A percentile compares a stretch with the other conserved stretches of the same genome.
phyloP scores from a whole-genome alignment of 2,329 filamentous ascomycete genomes.

The Neophaeococcomyces mojaviensis region DNA sequence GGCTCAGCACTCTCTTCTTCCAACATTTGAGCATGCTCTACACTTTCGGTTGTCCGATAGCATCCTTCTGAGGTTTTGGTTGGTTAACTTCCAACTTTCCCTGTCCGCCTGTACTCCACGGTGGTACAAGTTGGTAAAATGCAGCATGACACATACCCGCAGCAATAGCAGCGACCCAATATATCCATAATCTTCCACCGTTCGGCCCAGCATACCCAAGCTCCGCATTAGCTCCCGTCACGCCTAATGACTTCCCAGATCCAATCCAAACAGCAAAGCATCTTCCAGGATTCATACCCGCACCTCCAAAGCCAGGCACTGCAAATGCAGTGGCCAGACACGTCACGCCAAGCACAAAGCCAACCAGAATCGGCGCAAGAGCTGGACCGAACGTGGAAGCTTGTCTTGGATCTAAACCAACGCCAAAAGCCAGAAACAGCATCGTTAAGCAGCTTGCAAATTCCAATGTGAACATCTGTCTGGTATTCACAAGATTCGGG shows the following conservation, averaged over 20 bases:
- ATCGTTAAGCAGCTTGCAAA: constrained; percentile 40
- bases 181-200: constrained; percentile 30
- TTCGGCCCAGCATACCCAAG: constrained; percentile 26
- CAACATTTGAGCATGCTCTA: not conserved
- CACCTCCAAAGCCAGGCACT: constrained; percentile 36
- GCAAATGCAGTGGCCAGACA: constrained; percentile 34
- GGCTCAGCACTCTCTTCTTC: too few relatives aligned
- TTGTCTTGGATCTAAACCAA: constrained; percentile 48
- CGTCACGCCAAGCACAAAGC: constrained; percentile 32
- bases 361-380: constrained; percentile 43
- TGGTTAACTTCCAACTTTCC: not conserved
- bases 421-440: constrained; percentile 45
- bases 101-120: constrained; percentile 3
- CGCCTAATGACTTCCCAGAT: not conserved
- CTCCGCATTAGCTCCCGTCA: not conserved
- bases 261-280: constrained; percentile 35
- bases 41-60: not conserved
- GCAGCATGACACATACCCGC: constrained; percentile 28
- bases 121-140: constrained; percentile 26
- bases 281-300: constrained; percentile 39
- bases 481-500: constrained; percentile 28
- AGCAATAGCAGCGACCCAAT: constrained; percentile 30
- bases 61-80: not conserved
- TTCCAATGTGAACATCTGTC: constrained; percentile 43
- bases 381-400: constrained; percentile 43